phyloP scores from a whole-genome alignment of 192 early-diverging fungal genomes.

The Entomortierella beljakovae region DNA sequence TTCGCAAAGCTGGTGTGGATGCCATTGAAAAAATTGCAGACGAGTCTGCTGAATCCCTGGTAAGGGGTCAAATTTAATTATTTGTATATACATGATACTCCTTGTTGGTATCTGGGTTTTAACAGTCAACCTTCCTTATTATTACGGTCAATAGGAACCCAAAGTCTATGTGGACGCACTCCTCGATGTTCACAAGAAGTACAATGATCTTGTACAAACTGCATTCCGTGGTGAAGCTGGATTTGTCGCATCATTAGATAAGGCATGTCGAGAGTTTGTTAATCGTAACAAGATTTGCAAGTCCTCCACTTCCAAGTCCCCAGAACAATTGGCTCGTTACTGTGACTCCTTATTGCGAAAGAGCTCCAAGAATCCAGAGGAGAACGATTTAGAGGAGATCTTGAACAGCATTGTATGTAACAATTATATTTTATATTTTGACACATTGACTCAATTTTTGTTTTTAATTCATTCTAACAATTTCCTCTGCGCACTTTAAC shows the following conservation, averaged over 20 bases:
- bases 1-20: constrained; percentile 80
- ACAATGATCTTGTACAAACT: constrained; percentile 77
- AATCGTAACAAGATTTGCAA: constrained; percentile 91
- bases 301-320: constrained; percentile 74
- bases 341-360: constrained; percentile 91
- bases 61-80: constrained; percentile 12
- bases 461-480: too few species aligned
- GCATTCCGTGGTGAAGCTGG: constrained; percentile 88
- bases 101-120: neutral
- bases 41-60: constrained; percentile 64
- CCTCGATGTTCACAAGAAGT: constrained; percentile 89
- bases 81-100: too few species aligned
- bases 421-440: neutral
- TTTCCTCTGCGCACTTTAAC: neutral
- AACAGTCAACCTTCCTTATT: neutral
- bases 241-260: constrained; percentile 92
- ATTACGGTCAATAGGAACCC: constrained; percentile 62
- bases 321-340: constrained; percentile 91
- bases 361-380: constrained; percentile 82
- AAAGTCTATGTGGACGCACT: constrained; percentile 90
- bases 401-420: constrained; percentile 75
- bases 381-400: constrained; percentile 75
- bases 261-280: constrained; percentile 93
- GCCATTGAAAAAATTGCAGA: constrained; percentile 83
- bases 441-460: neutral